These are phyloP conservation scores for Colletotrichum falcatum DNA, from an alignment of 2,329 filamentous ascomycete genomes.

Conservation along the genomic window DNA sequence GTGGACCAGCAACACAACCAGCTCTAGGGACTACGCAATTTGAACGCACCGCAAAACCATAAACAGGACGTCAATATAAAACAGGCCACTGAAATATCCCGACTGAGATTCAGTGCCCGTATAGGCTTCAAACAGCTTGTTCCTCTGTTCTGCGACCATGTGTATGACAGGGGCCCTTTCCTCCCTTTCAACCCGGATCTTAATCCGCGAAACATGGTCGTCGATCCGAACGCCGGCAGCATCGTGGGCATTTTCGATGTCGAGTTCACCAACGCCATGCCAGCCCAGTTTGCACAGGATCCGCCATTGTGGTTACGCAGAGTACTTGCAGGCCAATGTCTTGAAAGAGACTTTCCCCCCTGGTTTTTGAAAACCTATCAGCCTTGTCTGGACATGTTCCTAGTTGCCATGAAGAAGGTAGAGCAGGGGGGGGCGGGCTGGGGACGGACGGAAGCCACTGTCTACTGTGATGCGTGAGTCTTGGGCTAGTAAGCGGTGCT, in stretches of 20 bases:
- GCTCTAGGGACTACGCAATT: not conserved
- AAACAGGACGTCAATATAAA: not conserved
- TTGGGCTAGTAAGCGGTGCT: conserved; percentile 39
- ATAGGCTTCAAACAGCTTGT: conserved; percentile 49
- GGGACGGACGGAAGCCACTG: conserved; percentile 11
- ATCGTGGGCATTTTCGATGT: conserved; percentile 54
- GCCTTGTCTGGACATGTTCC: conserved; percentile 37
- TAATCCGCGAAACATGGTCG: conserved; percentile 54
- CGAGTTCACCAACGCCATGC: conserved; percentile 57
- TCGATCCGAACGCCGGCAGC: conserved; percentile 49
- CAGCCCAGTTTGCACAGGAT: conserved; percentile 53
- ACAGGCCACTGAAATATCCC: conserved; percentile 41
- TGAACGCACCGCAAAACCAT: not conserved
- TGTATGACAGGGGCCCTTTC: conserved; percentile 50
- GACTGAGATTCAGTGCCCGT: conserved; percentile 49
- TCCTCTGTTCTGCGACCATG: conserved; percentile 42
- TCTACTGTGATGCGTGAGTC: conserved; percentile 35
- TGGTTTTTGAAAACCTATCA: conserved; percentile 36
- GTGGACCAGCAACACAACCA: not conserved
- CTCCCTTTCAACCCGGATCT: conserved; percentile 55
- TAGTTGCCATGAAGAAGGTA: conserved; percentile 30
- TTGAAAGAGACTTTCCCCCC: conserved; percentile 43
- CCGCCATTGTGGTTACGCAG: conserved; percentile 55
- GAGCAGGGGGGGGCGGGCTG: not conserved
- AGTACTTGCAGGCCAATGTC: conserved; percentile 43